Base-by-base conservation (phyloP, 495 filamentous ascomycete species). In the Pseudomonodictys pantanalensis region DNA sequence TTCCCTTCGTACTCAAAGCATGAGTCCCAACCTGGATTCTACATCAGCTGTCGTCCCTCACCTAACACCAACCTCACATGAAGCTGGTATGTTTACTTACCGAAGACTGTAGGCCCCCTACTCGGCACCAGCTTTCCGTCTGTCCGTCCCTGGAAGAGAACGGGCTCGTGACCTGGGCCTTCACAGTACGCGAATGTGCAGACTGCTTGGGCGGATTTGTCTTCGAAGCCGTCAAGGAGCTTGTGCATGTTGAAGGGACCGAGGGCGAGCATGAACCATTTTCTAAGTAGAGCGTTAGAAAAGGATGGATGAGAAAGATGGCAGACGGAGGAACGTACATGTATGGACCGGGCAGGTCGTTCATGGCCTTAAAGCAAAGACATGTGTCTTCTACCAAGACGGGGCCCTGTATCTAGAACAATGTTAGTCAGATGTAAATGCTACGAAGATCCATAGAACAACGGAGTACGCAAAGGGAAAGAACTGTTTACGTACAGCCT, bases 381-480 rank as follows among this genome's bases (percentile, higher is more conserved):
- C 88, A 90, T 11, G 93, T 97, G 75, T 99, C 93, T 72, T 99
- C 93, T 20, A 95, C 92, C 49, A 99, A 79, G 30, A 96, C 95
- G 15, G 93, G 91, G 0, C 92, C 93, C 60, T 83, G 72, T 46
- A 93, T 72, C 91, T 95, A 61, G 1, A 46, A 22, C n/a, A n/a
- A 2, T 23, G 25, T 9, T 23, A 18, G 17, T 55, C 42, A 45
- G 23, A 52, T 39, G n/a, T 10, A 15, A 50, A 3, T 38, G n/a
- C n/a, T n/a, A n/a, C n/a, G n/a, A n/a, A n/a, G n/a, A n/a, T n/a
- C n/a, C n/a, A n/a, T 39, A n/a, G 2, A 24, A 50, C 17, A 6
- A 3, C 23, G 10, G 8, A 23, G 24, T 60, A 41, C 12, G 4
- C 2, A 23, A 28, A 38, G 8, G 4, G 53, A 15, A 22, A 15